phyloP scores from a whole-genome alignment of 2,329 filamentous ascomycete genomes.

The Conoideocrella luteorostrata region DNA sequence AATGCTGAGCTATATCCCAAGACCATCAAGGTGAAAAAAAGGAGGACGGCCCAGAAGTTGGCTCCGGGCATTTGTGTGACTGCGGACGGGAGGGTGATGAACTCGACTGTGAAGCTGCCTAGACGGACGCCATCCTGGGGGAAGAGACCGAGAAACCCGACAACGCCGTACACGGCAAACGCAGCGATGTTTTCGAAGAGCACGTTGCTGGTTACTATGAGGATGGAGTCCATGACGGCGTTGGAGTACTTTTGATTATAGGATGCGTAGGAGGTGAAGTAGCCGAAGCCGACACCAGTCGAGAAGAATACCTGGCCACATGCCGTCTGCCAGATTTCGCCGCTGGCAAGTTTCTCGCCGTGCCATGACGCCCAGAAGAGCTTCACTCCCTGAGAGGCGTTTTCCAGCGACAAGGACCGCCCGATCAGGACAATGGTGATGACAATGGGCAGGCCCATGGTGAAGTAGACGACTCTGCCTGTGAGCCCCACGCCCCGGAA shows the following conservation, averaged over 20 bases:
- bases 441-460: conserved; percentile 54
- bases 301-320: conserved; percentile 55
- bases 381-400: conserved; percentile 45
- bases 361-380: conserved; percentile 42
- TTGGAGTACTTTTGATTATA: conserved; percentile 54
- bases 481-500: conserved; percentile 52
- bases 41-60: conserved; percentile 51
- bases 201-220: conserved; percentile 49
- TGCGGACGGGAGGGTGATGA: conserved; percentile 50
- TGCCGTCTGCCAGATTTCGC: conserved; percentile 53
- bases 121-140: conserved; percentile 33
- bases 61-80: conserved; percentile 50
- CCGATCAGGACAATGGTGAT: conserved; percentile 51
- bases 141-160: conserved; percentile 37
- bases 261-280: conserved; percentile 52
- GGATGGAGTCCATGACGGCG: conserved; percentile 51
- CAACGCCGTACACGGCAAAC: conserved; percentile 46
- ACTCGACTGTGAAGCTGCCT: conserved; percentile 51
- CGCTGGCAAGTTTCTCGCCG: conserved; percentile 41
- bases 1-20: conserved; percentile 53
- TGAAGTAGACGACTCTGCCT: conserved; percentile 54
- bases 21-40: conserved; percentile 53
- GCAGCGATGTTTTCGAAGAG: conserved; percentile 49
- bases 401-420: conserved; percentile 45
- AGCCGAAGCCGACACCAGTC: conserved; percentile 52